Base-by-base conservation (phyloP, 345 rosid genomes). In the Hirschfeldia incana region DNA sequence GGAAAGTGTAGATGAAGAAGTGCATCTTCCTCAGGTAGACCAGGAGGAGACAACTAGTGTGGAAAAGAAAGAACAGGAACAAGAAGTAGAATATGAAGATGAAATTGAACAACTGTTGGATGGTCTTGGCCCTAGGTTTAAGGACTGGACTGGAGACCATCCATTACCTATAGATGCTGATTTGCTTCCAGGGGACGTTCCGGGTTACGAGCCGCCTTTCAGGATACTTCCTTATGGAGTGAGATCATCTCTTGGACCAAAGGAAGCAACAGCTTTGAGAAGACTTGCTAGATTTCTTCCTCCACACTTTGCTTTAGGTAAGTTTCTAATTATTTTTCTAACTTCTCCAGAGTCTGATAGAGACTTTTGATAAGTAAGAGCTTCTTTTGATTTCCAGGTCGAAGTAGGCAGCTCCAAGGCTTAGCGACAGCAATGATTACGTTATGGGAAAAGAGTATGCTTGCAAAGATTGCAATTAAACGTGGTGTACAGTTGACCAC, bases 221-320 rank as follows among this genome's bases (percentile, higher is more conserved):
- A 87, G 98, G 87, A 63, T 92, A 76, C 97, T 92, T 85, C 98
- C 98, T 77, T 91, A 88, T 83, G 94, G 97, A 76, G 90, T 92
- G 76, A 88, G 84, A 79, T 82, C 97, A 55, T 80, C 87, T 77
- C 80, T 94, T 34, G 84, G 85, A 30, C 85, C 79, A 65, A 89
- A 81, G 78, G 94, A 91, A 73, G 93, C 91, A 81, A 92, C 97
- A 17, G 81, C 88, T 65, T 85, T 94, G 81, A 83, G 91, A 81
- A 87, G 97, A 70, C 88, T 94, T 82, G 97, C 93, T 28, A 85
- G 91, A 83, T 49, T 85, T 82, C 87, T 94, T 76, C 97, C 97
- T 76, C 97, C 97, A 49, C 98, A 94, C 60, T 94, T 94, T 87
- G 97, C 97, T 37, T 76, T 92, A 81, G 97, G 98, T 93, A 85